Evolutionary conservation across 2,329 filamentous ascomycete species (phyloP).

Genomic region (Fusarium annulatum): DNA sequence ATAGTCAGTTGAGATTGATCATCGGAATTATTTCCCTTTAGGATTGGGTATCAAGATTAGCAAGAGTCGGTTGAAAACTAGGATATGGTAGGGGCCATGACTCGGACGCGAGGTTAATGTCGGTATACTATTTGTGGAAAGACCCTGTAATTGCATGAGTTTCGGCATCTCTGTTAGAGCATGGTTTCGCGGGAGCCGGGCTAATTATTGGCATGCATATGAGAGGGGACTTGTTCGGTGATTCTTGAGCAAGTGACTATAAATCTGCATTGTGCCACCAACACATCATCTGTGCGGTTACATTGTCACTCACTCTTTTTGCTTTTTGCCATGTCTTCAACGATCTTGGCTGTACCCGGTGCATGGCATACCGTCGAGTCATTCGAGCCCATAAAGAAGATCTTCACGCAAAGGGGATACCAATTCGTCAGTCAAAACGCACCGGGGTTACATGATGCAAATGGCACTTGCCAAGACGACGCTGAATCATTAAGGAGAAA

Average conservation of each 20-base stretch:
- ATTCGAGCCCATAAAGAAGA: background rate
- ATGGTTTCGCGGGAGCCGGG: no score
- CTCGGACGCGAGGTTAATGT: background rate
- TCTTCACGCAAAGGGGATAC: background rate
- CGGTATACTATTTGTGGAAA: background rate
- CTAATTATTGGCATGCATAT: no score
- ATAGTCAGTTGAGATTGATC: background rate
- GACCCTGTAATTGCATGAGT: background rate
- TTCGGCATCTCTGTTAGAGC: background rate
- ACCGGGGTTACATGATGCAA: background rate
- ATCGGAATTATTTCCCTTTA: background rate
- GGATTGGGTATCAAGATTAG: background rate
- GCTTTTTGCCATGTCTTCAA: slow-evolving; percentile 10
- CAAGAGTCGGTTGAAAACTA: background rate
- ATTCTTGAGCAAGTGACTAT: background rate
- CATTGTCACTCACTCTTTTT: background rate
- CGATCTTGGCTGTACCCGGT: slow-evolving; percentile 31
- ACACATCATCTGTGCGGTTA: background rate
- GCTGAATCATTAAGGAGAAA: slow-evolving; percentile 8
- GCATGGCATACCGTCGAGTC: slow-evolving; percentile 32
- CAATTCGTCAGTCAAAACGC: slow-evolving; percentile 9
- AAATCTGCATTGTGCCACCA: background rate
- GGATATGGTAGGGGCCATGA: background rate
- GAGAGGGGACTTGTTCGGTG: no score
- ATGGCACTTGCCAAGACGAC: background rate